These are phyloP conservation scores for Bullera alba DNA, from an alignment of 768 basidiomycete species.

Conservation along the genomic window DNA sequence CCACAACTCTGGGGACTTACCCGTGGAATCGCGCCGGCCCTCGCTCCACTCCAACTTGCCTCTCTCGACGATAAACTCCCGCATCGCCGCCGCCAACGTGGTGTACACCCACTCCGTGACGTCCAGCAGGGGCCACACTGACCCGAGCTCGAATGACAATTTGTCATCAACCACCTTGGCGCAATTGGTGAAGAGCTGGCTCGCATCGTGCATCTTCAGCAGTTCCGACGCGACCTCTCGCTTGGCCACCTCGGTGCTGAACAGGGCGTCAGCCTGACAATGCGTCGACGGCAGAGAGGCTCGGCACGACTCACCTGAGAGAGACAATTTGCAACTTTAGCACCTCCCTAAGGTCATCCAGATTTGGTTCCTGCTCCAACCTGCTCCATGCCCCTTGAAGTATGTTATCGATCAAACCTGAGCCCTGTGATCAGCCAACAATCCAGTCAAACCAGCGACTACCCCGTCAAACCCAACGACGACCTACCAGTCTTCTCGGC, in stretches of 20 bases:
- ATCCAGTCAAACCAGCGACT: not conserved
- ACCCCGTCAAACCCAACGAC: too few relatives aligned
- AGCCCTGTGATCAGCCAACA: not conserved
- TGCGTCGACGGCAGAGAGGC: not conserved
- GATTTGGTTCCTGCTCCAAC: not conserved
- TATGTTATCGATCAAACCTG: not conserved
- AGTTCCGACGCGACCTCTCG: conserved; percentile 17
- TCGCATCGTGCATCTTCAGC: conserved; percentile 17
- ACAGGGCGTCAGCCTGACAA: not conserved
- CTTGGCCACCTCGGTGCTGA: not conserved
- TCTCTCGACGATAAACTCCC: not conserved
- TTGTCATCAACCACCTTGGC: conserved; percentile 7
- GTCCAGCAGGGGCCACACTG: not conserved
- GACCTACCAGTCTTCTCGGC: not conserved
- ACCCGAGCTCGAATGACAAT: conserved; percentile 23
- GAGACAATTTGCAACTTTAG: not conserved
- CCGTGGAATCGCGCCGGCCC: not conserved
- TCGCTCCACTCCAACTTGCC: conserved; percentile 5
- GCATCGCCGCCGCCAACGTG: not conserved
- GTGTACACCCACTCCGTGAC: not conserved
- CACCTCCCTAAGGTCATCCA: not conserved
- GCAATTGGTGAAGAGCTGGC: conserved; percentile 14
- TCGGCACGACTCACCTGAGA: not conserved
- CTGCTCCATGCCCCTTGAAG: not conserved
- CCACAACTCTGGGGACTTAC: not conserved